Evolutionary conservation across 2,329 filamentous ascomycete species (phyloP).

Genomic region (Colletotrichum lindemuthianum): DNA sequence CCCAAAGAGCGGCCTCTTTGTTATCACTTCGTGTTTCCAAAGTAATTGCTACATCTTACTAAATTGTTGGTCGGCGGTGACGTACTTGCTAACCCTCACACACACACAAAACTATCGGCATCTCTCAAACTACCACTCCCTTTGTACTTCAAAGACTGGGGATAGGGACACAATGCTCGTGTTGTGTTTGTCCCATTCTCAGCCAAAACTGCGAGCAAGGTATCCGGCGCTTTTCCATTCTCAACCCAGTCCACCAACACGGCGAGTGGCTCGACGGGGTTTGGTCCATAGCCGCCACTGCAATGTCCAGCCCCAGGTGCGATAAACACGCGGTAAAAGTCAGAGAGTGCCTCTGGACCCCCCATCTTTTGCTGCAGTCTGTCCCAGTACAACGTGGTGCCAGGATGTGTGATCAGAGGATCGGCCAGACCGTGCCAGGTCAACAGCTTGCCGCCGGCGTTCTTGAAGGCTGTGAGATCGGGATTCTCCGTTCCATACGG

Average conservation of each 20-base stretch:
- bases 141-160: neutral
- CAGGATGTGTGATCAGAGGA: constrained; percentile 45
- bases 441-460: constrained; percentile 52
- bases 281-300: constrained; percentile 25
- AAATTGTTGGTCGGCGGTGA: neutral
- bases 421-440: constrained; percentile 54
- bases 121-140: neutral
- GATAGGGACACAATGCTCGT: constrained; percentile 11
- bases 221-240: neutral
- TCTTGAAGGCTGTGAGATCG: constrained; percentile 43
- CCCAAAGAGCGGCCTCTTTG: too few relatives aligned
- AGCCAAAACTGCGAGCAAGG: neutral
- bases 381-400: constrained; percentile 44
- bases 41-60: neutral
- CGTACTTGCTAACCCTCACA: neutral
- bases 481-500: constrained; percentile 42
- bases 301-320: constrained; percentile 64
- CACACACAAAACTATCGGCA: constrained; percentile 1
- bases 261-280: constrained; percentile 9
- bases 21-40: constrained; percentile 37
- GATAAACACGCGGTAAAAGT: constrained; percentile 61
- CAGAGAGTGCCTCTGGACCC: constrained; percentile 29
- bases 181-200: constrained; percentile 5
- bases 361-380: constrained; percentile 7
- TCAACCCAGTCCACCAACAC: constrained; percentile 17